Percentiles rank a stretch among this genome's conserved stretches.
phyloP scores from a whole-genome alignment of 2,329 filamentous ascomycete genomes.

The Macrophomina pseudophaseolina region DNA sequence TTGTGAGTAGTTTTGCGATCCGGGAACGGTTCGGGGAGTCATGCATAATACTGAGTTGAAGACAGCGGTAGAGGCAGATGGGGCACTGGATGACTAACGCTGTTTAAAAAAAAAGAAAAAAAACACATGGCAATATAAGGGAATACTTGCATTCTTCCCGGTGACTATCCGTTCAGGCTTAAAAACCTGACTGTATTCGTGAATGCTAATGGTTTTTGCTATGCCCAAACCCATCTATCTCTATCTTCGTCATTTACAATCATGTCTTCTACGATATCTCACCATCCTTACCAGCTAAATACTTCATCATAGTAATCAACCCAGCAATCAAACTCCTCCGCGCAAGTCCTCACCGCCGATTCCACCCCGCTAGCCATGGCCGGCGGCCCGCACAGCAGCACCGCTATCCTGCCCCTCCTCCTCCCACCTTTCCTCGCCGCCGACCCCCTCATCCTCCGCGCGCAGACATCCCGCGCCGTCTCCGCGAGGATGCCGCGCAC shows the following conservation, averaged over 20 bases:
- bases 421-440: slow-evolving; percentile 29
- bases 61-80: not conserved
- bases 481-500: slow-evolving; percentile 42
- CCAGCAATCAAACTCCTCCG: slow-evolving; percentile 38
- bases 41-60: not conserved
- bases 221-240: not conserved
- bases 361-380: slow-evolving; percentile 54
- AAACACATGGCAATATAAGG: too few species aligned
- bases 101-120: too few species aligned
- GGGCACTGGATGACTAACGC: not conserved
- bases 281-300: slow-evolving; percentile 48
- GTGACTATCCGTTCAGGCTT: too few species aligned
- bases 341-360: slow-evolving; percentile 45
- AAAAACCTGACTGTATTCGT: too few species aligned
- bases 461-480: slow-evolving; percentile 32
- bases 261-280: too few species aligned
- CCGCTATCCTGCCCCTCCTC: slow-evolving; percentile 37
- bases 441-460: slow-evolving; percentile 29
- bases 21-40: not conserved
- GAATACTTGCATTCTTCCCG: too few species aligned
- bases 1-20: not conserved
- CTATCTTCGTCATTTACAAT: not conserved
- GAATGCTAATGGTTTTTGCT: not conserved
- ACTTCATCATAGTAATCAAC: slow-evolving; percentile 56
- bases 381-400: slow-evolving; percentile 54